A percentile compares a stretch with the other conserved stretches of the same genome.
Conservation (phyloP, 2,329 filamentous ascomycete species). For the Epichloe scottii region DNA sequence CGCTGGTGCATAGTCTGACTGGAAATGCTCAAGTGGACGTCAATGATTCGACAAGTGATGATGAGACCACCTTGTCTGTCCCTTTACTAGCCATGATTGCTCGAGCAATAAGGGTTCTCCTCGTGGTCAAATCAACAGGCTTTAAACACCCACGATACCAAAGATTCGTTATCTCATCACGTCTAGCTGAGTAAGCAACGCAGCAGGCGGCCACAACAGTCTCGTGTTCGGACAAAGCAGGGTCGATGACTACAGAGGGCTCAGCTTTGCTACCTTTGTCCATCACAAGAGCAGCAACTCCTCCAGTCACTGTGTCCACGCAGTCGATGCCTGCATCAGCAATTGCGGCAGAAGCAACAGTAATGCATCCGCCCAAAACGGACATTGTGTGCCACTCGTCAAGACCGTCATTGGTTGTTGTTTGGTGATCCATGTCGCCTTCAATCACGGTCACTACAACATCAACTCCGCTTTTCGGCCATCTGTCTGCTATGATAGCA, state of each 20-base stretch:
- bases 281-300: constrained; percentile 68
- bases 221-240: constrained; percentile 67
- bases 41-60: constrained; percentile 25
- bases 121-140: constrained; percentile 21
- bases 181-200: constrained; percentile 72
- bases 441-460: constrained; percentile 87
- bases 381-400: constrained; percentile 83
- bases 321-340: constrained; percentile 94
- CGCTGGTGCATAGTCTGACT: neutral
- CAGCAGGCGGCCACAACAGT: constrained; percentile 73
- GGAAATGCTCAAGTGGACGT: neutral
- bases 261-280: constrained; percentile 17
- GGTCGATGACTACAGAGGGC: constrained; percentile 58
- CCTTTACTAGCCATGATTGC: constrained; percentile 30
- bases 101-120: constrained; percentile 24
- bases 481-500: constrained; percentile 82
- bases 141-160: constrained; percentile 72
- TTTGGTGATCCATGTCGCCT: constrained; percentile 67
- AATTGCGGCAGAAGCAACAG: constrained; percentile 82
- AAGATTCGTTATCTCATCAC: constrained; percentile 86
- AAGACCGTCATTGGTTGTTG: constrained; percentile 34
- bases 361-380: constrained; percentile 82
- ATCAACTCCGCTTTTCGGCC: constrained; percentile 98
- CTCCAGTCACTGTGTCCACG: constrained; percentile 78
- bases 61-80: constrained; percentile 17